These are phyloP conservation scores for Termitomyces sp. DNA, from an alignment of 768 basidiomycete genomes.

Conservation along the genomic window DNA sequence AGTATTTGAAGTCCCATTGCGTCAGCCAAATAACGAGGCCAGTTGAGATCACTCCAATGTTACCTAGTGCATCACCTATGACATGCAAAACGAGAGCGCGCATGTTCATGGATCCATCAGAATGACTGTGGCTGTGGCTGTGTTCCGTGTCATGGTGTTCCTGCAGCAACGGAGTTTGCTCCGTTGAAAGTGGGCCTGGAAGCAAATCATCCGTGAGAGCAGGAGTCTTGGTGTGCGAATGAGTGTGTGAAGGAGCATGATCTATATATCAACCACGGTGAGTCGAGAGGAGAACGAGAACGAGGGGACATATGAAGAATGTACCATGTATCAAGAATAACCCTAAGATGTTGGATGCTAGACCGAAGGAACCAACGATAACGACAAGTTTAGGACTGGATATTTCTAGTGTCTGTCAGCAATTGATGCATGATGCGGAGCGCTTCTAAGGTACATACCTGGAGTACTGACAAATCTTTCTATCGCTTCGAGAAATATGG, in stretches of 20 bases:
- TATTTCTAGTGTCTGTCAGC: slow-evolving; percentile 40
- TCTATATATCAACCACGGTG: slow-evolving; percentile 23
- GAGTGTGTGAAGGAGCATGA: slow-evolving; percentile 47
- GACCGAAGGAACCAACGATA: slow-evolving; percentile 77
- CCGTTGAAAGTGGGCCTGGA: slow-evolving; percentile 18
- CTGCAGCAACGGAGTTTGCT: slow-evolving; percentile 41
- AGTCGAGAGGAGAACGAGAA: background rate
- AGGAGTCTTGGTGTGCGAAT: slow-evolving; percentile 6
- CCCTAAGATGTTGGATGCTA: slow-evolving; percentile 90
- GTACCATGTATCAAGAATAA: slow-evolving; percentile 92
- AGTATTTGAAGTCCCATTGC: slow-evolving; percentile 78
- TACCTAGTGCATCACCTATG: slow-evolving; percentile 93
- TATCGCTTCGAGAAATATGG: slow-evolving; percentile 31
- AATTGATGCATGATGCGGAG: slow-evolving; percentile 28
- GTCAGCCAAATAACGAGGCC: slow-evolving; percentile 93
- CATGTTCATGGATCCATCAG: slow-evolving; percentile 64
- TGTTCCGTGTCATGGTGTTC: slow-evolving; percentile 9
- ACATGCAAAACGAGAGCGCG: slow-evolving; percentile 90
- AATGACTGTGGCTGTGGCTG: background rate
- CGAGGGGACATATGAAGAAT: slow-evolving; percentile 34
- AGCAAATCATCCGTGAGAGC: slow-evolving; percentile 4
- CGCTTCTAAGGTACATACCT: slow-evolving; percentile 43
- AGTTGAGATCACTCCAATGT: slow-evolving; percentile 94
- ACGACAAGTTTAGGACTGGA: slow-evolving; percentile 63
- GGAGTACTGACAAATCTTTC: slow-evolving; percentile 45